Conservation (phyloP, 1,284 basidiomycete genomes). For the Apiotrichum sp. region DNA sequence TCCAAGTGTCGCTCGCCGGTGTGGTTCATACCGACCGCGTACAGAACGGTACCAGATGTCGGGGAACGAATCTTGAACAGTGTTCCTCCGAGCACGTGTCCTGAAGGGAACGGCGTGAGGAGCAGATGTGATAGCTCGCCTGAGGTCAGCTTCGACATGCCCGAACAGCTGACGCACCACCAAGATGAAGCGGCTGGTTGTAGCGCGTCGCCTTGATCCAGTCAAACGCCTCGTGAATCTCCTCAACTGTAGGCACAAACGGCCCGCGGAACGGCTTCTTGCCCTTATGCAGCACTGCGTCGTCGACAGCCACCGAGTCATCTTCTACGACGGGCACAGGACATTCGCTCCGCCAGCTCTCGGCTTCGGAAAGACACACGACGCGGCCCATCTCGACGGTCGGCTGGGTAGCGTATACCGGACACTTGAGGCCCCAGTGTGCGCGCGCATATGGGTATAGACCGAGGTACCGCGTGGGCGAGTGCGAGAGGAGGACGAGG, state of each 20-base stretch:
- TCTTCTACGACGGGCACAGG: constrained; percentile 48
- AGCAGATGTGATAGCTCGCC: constrained; percentile 56
- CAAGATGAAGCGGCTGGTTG: constrained; percentile 89
- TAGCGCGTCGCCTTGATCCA: constrained; percentile 86
- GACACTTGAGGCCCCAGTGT: constrained; percentile 79
- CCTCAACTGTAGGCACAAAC: constrained; percentile 59
- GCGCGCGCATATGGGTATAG: constrained; percentile 86
- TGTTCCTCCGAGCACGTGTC: constrained; percentile 92
- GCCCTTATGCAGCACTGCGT: constrained; percentile 18
- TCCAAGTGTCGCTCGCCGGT: constrained; percentile 94
- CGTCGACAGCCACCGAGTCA: constrained; percentile 13
- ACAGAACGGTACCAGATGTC: constrained; percentile 88
- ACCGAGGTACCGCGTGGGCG: constrained; percentile 79
- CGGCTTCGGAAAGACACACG: constrained; percentile 74
- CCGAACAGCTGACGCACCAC: constrained; percentile 56
- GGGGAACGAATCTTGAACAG: constrained; percentile 98
- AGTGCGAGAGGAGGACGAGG: constrained; percentile 68
- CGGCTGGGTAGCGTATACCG: constrained; percentile 92
- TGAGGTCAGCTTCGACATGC: constrained; percentile 6
- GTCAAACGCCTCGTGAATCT: constrained; percentile 93
- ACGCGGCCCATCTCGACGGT: constrained; percentile 95
- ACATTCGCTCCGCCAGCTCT: constrained; percentile 70
- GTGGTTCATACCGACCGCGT: constrained; percentile 95
- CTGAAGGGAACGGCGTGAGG: constrained; percentile 92
- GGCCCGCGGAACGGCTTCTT: constrained; percentile 33